These are phyloP conservation scores for Russula earlei DNA, from an alignment of 768 basidiomycete genomes.

Conservation along the genomic window DNA sequence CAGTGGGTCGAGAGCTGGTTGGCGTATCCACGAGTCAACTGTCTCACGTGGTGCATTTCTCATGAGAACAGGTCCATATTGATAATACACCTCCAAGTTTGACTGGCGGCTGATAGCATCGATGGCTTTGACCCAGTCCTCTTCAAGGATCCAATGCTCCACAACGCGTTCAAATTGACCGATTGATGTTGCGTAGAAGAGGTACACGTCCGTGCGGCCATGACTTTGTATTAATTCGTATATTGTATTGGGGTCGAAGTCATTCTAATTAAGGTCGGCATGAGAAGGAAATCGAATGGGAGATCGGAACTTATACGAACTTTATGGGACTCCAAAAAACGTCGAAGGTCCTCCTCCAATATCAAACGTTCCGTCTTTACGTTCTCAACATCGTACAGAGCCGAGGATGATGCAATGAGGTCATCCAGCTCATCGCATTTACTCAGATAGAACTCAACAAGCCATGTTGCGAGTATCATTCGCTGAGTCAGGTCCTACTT, in stretches of 20 bases:
- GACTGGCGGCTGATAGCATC: constrained; percentile 82
- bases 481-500: constrained; percentile 82
- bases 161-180: constrained; percentile 80
- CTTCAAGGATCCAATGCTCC: constrained; percentile 87
- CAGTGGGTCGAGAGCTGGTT: constrained; percentile 66
- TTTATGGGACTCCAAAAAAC: constrained; percentile 93
- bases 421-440: constrained; percentile 97
- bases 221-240: constrained; percentile 93
- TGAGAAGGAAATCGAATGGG: background rate
- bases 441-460: constrained; percentile 93
- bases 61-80: constrained; percentile 82
- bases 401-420: constrained; percentile 76
- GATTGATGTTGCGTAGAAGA: constrained; percentile 77
- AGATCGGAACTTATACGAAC: constrained; percentile 31
- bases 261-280: constrained; percentile 39
- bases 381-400: constrained; percentile 77
- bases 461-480: constrained; percentile 97
- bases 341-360: constrained; percentile 85
- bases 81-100: constrained; percentile 86
- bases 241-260: constrained; percentile 75
- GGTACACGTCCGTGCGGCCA: constrained; percentile 85
- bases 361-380: constrained; percentile 69
- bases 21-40: constrained; percentile 87
- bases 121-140: constrained; percentile 86
- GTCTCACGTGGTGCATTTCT: constrained; percentile 81